A percentile compares a stretch with the other conserved stretches of the same genome.
Conservation (phyloP, 1,284 basidiomycete species). For the Earliella scabrosa region DNA sequence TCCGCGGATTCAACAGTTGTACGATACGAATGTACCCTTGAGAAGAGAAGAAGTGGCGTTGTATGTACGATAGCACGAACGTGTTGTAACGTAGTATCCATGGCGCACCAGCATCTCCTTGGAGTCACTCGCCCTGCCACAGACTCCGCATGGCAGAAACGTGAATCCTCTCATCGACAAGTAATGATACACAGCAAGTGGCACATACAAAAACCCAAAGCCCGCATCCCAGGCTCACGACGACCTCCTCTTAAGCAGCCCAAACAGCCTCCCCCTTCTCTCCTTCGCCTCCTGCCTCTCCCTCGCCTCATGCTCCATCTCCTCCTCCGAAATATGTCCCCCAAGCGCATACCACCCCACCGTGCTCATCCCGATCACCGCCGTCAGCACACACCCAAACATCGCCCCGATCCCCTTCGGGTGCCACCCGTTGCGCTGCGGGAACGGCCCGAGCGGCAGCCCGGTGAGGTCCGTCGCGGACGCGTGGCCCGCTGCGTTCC, state of each 20-base stretch:
- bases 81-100: too few species aligned
- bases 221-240: background rate
- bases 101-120: too few species aligned
- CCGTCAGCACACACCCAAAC: slow-evolving; percentile 82
- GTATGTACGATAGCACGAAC: too few species aligned
- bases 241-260: slow-evolving; percentile 29
- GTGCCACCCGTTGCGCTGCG: slow-evolving; percentile 80
- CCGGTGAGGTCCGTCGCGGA: slow-evolving; percentile 67
- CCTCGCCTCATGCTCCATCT: slow-evolving; percentile 75
- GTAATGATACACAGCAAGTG: too few species aligned
- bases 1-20: too few species aligned
- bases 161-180: too few species aligned
- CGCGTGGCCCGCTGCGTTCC: slow-evolving; percentile 82
- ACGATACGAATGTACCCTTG: too few species aligned
- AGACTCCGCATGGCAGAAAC: too few species aligned
- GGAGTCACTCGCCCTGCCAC: too few species aligned
- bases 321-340: slow-evolving; percentile 69
- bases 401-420: slow-evolving; percentile 84
- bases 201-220: slow-evolving; percentile 1
- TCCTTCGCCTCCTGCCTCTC: slow-evolving; percentile 59
- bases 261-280: slow-evolving; percentile 39
- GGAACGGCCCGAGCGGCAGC: slow-evolving; percentile 67
- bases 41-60: too few species aligned
- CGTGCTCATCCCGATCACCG: slow-evolving; percentile 78
- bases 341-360: slow-evolving; percentile 86